Conservation (phyloP, 2,329 filamentous ascomycete species). For the Thielaviopsis musarum region DNA sequence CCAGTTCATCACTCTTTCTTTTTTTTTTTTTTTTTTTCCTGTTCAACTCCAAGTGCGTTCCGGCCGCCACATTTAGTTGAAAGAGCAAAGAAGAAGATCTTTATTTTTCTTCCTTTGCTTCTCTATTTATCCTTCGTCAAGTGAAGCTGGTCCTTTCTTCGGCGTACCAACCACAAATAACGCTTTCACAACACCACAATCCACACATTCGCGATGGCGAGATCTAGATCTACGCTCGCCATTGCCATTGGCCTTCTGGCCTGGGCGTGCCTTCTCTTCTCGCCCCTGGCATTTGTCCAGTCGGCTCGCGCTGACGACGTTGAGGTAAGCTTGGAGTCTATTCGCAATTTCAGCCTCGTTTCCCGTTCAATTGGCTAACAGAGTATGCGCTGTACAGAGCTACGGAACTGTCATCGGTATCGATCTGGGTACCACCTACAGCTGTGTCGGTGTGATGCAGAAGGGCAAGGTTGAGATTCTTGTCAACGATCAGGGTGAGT, state of each 20-base stretch:
- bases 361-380: not conserved
- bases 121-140: not conserved
- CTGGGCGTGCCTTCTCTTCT: slow-evolving; percentile 81
- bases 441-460: slow-evolving; percentile 90
- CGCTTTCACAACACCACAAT: slow-evolving; percentile 4
- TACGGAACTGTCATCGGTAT: slow-evolving; percentile 90
- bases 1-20: slow-evolving; percentile 13
- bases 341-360: not conserved
- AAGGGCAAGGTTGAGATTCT: slow-evolving; percentile 91
- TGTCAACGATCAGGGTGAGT: slow-evolving; percentile 66
- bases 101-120: not conserved
- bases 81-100: not conserved
- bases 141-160: slow-evolving; percentile 14
- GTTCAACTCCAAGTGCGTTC: slow-evolving; percentile 10
- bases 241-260: slow-evolving; percentile 75
- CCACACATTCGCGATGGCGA: slow-evolving; percentile 27
- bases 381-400: slow-evolving; percentile 21
- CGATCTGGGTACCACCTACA: slow-evolving; percentile 78
- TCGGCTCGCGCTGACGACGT: slow-evolving; percentile 56
- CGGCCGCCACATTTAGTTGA: slow-evolving; percentile 2
- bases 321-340: slow-evolving; percentile 24
- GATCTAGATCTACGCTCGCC: slow-evolving; percentile 51
- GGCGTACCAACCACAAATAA: slow-evolving; percentile 1
- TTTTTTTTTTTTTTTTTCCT: slow-evolving; percentile 13
- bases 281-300: slow-evolving; percentile 71